phyloP scores from a whole-genome alignment of 176 grass and related monocot genomes.

The Musa acuminata region DNA sequence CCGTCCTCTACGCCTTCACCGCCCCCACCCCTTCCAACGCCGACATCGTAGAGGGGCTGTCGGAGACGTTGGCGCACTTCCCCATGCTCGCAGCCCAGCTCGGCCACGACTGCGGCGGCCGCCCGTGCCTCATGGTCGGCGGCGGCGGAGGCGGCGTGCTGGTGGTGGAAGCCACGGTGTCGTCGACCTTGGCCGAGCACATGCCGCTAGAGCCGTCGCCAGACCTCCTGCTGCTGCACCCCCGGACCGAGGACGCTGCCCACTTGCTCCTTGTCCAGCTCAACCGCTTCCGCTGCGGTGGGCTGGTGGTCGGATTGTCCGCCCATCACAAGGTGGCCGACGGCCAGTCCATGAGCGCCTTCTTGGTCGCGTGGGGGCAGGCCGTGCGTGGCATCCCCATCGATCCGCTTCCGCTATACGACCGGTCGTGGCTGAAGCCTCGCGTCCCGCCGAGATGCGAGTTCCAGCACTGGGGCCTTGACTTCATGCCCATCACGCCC shows the following conservation, averaged over 20 bases:
- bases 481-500: conserved; percentile 21
- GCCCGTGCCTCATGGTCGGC: conserved; percentile 21
- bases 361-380: conserved; percentile 31
- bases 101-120: not conserved
- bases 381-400: conserved; percentile 9
- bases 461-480: conserved; percentile 40
- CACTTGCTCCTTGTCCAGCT: conserved; percentile 39
- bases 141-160: not conserved
- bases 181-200: not conserved
- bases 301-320: conserved; percentile 31
- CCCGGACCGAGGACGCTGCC: not conserved
- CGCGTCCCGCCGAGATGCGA: conserved; percentile 29
- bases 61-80: conserved; percentile 27
- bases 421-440: conserved; percentile 12
- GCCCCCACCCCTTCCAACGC: conserved; percentile 30
- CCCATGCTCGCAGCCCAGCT: conserved; percentile 33
- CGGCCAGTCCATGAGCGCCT: conserved; percentile 36
- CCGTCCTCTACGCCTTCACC: conserved; percentile 37
- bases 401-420: conserved; percentile 12
- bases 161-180: conserved; percentile 9
- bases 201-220: conserved; percentile 6
- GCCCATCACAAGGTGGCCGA: conserved; percentile 43
- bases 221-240: not conserved
- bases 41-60: conserved; percentile 19
- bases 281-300: conserved; percentile 43